phyloP scores from a whole-genome alignment of 805 yeast genomes.

The Candida oleophila region DNA sequence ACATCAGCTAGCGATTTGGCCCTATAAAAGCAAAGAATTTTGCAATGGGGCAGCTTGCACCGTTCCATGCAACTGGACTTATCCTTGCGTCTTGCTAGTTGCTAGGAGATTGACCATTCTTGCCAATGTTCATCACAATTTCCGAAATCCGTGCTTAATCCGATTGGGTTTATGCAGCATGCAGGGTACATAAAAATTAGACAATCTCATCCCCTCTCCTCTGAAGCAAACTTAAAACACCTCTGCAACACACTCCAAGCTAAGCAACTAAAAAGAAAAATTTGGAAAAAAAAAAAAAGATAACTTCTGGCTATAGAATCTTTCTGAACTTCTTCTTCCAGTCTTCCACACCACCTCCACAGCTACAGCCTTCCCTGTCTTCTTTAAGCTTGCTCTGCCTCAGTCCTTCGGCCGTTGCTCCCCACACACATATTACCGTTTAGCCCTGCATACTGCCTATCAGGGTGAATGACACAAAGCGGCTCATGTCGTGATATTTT shows the following conservation, averaged over 20 bases:
- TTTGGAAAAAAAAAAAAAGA: no score
- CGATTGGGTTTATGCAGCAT: neutral
- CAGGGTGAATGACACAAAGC: conserved; percentile 1
- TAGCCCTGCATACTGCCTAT: conserved; percentile 2
- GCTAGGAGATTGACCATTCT: no score
- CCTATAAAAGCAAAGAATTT: no score
- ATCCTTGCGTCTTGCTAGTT: no score
- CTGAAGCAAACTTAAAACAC: neutral
- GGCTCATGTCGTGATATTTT: neutral
- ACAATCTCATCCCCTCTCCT: neutral
- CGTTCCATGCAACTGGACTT: no score
- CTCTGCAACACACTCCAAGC: no score
- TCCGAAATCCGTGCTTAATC: neutral
- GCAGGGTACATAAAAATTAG: neutral
- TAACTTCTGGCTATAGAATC: no score
- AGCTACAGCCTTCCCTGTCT: neutral
- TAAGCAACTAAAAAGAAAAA: no score
- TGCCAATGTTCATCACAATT: neutral
- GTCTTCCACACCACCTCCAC: neutral
- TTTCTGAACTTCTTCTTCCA: no score
- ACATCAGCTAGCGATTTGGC: no score
- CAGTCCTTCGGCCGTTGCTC: neutral
- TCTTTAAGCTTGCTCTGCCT: neutral
- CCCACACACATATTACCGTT: neutral
- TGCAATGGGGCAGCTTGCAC: no score